Percentiles rank a stretch among this genome's conserved stretches.
phyloP scores from a whole-genome alignment of 148 eudicot species.

The Rhododendron ferrugineum region DNA sequence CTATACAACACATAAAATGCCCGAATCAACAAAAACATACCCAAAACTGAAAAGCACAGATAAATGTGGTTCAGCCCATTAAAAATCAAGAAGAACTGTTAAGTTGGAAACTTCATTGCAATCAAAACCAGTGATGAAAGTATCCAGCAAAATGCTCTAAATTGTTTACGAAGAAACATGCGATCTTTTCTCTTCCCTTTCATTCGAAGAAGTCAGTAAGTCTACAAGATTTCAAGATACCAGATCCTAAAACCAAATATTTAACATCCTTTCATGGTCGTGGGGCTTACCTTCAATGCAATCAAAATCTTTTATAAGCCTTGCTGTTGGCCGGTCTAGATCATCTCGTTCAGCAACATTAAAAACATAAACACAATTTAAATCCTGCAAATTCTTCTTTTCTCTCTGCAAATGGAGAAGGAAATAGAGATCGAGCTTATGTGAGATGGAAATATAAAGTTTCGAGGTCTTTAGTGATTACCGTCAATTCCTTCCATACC shows the following conservation, averaged over 20 bases:
- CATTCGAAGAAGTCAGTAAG: background rate
- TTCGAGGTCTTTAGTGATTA: background rate
- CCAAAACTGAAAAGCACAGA: background rate
- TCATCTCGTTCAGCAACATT: slow-evolving; percentile 73
- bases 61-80: background rate
- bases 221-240: background rate
- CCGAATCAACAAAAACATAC: background rate
- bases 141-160: background rate
- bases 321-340: slow-evolving; percentile 81
- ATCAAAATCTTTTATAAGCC: slow-evolving; percentile 81
- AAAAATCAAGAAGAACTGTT: background rate
- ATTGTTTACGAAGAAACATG: background rate
- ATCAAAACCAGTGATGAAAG: background rate
- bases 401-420: slow-evolving; percentile 54
- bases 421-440: background rate
- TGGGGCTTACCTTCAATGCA: slow-evolving; percentile 54
- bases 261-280: background rate
- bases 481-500: background rate
- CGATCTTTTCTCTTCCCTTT: background rate
- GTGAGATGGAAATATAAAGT: background rate
- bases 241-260: background rate
- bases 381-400: slow-evolving; percentile 84
- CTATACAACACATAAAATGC: background rate
- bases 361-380: slow-evolving; percentile 68
- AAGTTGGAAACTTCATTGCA: background rate